These are phyloP conservation scores for Apiospora sp. DNA, from an alignment of 2,329 filamentous ascomycete species.

Conservation along the genomic window DNA sequence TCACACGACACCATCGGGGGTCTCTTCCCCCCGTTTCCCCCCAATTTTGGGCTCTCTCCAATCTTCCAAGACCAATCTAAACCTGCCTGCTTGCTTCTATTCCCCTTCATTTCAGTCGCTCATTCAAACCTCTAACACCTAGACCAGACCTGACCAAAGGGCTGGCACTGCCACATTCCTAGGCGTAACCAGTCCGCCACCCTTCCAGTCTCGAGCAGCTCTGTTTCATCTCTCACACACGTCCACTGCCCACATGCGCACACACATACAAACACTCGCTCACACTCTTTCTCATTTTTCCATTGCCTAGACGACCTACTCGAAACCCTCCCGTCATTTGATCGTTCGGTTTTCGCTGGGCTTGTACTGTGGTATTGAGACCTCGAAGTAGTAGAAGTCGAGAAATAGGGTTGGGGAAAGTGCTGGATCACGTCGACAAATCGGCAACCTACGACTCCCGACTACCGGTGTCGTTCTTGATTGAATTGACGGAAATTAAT, in stretches of 20 bases:
- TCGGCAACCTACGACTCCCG: background rate
- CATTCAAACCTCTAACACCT: background rate
- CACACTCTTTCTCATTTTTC: conserved; percentile 11
- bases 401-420: conserved; percentile 1
- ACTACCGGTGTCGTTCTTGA: conserved; percentile 6
- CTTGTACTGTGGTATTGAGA: conserved; percentile 3
- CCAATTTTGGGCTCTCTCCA: background rate
- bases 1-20: background rate
- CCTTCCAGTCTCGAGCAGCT: conserved; percentile 14
- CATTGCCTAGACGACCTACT: background rate
- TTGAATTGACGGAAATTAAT: conserved; percentile 1
- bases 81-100: conserved; percentile 4
- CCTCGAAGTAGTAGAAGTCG: background rate
- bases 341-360: background rate
- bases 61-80: conserved; percentile 14
- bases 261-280: conserved; percentile 17
- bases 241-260: conserved; percentile 1
- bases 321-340: background rate
- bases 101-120: conserved; percentile 21
- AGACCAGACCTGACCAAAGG: conserved; percentile 2
- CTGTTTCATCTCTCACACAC: conserved; percentile 15
- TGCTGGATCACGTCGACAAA: conserved; percentile 19
- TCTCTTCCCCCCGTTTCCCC: background rate
- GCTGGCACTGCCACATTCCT: conserved; percentile 22
- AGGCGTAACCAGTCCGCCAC: conserved; percentile 24